phyloP scores from a whole-genome alignment of 306 rosid genomes.

The Pyrus pyrifolia region DNA sequence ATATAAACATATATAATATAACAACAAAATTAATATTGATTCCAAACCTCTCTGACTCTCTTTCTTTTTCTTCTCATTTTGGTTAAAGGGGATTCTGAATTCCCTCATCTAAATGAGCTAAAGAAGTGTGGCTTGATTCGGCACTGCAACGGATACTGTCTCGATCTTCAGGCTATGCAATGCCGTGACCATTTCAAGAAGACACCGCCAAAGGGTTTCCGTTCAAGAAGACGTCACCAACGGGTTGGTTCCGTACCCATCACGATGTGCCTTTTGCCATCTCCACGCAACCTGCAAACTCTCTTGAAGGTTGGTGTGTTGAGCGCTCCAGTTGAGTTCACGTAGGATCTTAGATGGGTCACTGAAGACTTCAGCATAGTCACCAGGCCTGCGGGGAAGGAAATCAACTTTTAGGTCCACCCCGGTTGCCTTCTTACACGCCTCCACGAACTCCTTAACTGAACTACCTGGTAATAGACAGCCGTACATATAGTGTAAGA shows the following conservation, averaged over 20 bases:
- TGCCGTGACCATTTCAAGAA: slow-evolving; percentile 20
- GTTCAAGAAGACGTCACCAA: slow-evolving; percentile 30
- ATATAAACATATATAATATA: slow-evolving; percentile 22
- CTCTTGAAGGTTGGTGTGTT: slow-evolving; percentile 60
- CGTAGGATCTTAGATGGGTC: slow-evolving; percentile 62
- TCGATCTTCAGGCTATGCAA: slow-evolving; percentile 19
- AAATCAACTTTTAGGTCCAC: slow-evolving; percentile 65
- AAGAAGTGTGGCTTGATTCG: slow-evolving; percentile 19
- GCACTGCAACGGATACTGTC: slow-evolving; percentile 7
- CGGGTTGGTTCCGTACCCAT: slow-evolving; percentile 52
- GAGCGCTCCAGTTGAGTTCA: slow-evolving; percentile 86
- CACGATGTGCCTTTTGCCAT: slow-evolving; percentile 78
- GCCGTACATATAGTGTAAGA: slow-evolving; percentile 4
- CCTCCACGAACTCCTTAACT: slow-evolving; percentile 87
- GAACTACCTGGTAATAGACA: slow-evolving; percentile 63
- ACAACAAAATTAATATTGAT: slow-evolving; percentile 4
- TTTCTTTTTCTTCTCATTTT: not conserved
- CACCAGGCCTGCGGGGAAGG: slow-evolving; percentile 93
- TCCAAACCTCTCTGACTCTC: not conserved
- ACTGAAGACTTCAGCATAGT: slow-evolving; percentile 85
- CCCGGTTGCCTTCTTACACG: slow-evolving; percentile 90
- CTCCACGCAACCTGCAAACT: slow-evolving; percentile 75
- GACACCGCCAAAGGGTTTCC: slow-evolving; percentile 29
- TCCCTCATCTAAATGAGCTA: slow-evolving; percentile 14
- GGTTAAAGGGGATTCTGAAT: not conserved